A percentile compares a stretch with the other conserved stretches of the same genome.
Evolutionary conservation across 495 filamentous ascomycete species (phyloP).

Genomic region (Penicillium ochrochloron): DNA sequence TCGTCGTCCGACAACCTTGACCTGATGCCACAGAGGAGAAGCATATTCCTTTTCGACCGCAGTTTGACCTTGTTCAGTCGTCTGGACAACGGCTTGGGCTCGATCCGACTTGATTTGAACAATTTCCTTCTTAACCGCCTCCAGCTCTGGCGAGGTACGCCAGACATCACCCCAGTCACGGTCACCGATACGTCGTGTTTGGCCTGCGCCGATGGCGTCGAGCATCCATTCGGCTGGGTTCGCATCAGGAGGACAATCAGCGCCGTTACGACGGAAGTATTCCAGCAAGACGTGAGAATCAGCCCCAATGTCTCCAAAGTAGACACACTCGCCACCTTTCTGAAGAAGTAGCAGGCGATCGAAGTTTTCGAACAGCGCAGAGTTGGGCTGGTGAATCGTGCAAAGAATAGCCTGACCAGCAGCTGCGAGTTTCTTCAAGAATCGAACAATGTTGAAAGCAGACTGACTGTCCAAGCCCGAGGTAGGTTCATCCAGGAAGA

Average conservation of each 20-base stretch:
- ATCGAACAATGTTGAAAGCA: slow-evolving; percentile 88
- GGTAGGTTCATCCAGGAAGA: slow-evolving; percentile 92
- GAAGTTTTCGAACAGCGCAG: slow-evolving; percentile 83
- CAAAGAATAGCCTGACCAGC: slow-evolving; percentile 88
- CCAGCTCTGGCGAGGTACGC: slow-evolving; percentile 70
- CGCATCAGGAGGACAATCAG: slow-evolving; percentile 56
- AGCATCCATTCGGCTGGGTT: slow-evolving; percentile 90
- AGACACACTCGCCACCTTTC: slow-evolving; percentile 66
- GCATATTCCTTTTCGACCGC: slow-evolving; percentile 69
- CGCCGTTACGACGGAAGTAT: slow-evolving; percentile 59
- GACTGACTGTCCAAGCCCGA: slow-evolving; percentile 83
- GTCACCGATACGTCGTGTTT: slow-evolving; percentile 70
- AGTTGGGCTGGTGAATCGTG: slow-evolving; percentile 91
- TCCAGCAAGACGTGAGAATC: slow-evolving; percentile 48
- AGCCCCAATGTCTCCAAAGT: slow-evolving; percentile 69
- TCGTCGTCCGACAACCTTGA: slow-evolving; percentile 66
- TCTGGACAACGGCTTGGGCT: slow-evolving; percentile 47
- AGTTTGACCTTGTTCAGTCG: neutral
- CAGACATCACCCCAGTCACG: slow-evolving; percentile 83
- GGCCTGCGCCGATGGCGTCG: slow-evolving; percentile 81
- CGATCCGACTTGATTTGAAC: slow-evolving; percentile 66
- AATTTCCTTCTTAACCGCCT: slow-evolving; percentile 68
- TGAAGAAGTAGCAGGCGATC: slow-evolving; percentile 69
- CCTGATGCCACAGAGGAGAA: slow-evolving; percentile 72
- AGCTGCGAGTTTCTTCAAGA: slow-evolving; percentile 80